A percentile compares a stretch with the other conserved stretches of the same genome.
phyloP scores from a whole-genome alignment of 495 filamentous ascomycete genomes.

The Parachaetomium inaequale region DNA sequence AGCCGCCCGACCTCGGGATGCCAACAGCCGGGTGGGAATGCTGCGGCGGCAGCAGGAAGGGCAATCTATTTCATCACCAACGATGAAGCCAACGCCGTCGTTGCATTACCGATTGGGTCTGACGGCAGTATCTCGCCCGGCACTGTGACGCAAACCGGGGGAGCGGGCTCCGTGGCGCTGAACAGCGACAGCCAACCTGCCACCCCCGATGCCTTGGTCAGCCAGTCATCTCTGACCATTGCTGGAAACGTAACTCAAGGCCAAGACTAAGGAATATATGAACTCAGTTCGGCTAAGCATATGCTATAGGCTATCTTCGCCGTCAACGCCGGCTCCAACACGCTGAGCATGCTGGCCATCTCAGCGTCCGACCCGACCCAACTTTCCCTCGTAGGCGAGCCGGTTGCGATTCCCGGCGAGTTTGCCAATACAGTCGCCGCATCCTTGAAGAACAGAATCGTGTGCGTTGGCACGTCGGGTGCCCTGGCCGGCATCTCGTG shows the following conservation, averaged over 20 bases:
- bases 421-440: slow-evolving; percentile 57
- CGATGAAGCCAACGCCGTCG: slow-evolving; percentile 43
- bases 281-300: no score
- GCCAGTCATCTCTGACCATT: slow-evolving; percentile 49
- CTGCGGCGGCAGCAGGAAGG: slow-evolving; percentile 15
- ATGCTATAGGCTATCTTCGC: slow-evolving; percentile 48
- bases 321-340: slow-evolving; percentile 60
- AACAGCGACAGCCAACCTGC: slow-evolving; percentile 34
- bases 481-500: slow-evolving; percentile 53
- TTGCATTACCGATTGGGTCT: slow-evolving; percentile 42
- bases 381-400: slow-evolving; percentile 28
- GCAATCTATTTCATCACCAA: slow-evolving; percentile 55
- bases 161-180: slow-evolving; percentile 37
- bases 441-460: slow-evolving; percentile 44
- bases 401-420: slow-evolving; percentile 45
- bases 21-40: no score
- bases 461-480: slow-evolving; percentile 55
- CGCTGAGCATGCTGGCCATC: slow-evolving; percentile 53
- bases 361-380: slow-evolving; percentile 39
- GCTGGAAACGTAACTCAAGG: slow-evolving; percentile 46
- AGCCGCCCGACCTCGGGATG: no score
- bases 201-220: slow-evolving; percentile 50
- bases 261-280: no score
- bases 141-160: slow-evolving; percentile 37
- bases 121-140: slow-evolving; percentile 44